A percentile compares a stretch with the other conserved stretches of the same genome.
Conservation (phyloP, 768 basidiomycete species). For the Plicaturopsis crispa region DNA sequence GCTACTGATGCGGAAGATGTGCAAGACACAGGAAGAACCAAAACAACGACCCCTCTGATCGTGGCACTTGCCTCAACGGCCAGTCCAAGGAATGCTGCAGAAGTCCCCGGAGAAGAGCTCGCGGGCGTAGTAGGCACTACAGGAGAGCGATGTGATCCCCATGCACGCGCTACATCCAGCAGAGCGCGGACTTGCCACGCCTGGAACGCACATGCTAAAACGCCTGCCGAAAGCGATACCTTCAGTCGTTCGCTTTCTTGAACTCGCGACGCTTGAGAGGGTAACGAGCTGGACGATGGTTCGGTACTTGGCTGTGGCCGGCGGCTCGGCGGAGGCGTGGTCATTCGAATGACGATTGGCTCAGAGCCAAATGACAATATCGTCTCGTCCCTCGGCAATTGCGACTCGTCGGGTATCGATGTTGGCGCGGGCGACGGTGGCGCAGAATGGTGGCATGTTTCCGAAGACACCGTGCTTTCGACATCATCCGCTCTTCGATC, state of each 20-base stretch:
- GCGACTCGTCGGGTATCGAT: no score
- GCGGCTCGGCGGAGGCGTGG: conserved; percentile 33
- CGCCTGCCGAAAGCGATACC: conserved; percentile 37
- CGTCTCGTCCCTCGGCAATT: conserved; percentile 29
- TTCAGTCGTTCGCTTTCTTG: conserved; percentile 15
- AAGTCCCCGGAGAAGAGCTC: conserved; percentile 10
- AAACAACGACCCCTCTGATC: conserved; percentile 38
- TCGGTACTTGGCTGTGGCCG: no score
- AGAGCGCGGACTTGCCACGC: conserved; percentile 51
- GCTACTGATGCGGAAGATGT: conserved; percentile 8
- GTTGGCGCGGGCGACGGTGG: no score
- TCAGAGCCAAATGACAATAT: conserved; percentile 58
- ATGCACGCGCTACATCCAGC: conserved; percentile 30
- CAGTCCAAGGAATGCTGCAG: conserved; percentile 14
- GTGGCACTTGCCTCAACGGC: conserved; percentile 24
- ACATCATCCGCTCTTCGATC: conserved; percentile 3
- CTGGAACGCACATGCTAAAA: conserved; percentile 46
- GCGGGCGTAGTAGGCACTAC: conserved; percentile 9
- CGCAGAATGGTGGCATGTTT: no score
- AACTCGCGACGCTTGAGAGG: conserved; percentile 6
- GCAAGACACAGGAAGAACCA: conserved; percentile 32
- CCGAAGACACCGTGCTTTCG: no score
- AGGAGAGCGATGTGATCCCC: conserved; percentile 15
- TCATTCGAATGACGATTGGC: conserved; percentile 50
- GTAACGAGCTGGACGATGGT: conserved; percentile 1